phyloP scores from a whole-genome alignment of 805 yeast genomes.

The Schwanniomyces vanrijiae region DNA sequence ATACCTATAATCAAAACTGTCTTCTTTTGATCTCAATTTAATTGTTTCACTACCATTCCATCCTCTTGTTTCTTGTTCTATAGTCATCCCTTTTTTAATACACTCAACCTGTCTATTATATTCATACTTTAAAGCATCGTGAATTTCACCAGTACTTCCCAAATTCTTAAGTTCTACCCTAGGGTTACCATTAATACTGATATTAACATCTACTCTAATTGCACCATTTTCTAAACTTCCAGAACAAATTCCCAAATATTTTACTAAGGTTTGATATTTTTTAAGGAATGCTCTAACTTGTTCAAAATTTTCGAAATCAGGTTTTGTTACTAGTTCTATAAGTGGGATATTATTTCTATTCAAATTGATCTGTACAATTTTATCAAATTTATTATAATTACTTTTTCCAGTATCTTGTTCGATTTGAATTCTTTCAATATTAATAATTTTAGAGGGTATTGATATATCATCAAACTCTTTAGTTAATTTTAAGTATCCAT shows the following conservation, averaged over 20 bases:
- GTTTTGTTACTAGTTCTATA: slow-evolving; percentile 88
- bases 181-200: slow-evolving; percentile 70
- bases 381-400: slow-evolving; percentile 46
- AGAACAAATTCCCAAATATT: slow-evolving; percentile 69
- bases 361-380: slow-evolving; percentile 59
- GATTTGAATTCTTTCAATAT: slow-evolving; percentile 78
- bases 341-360: slow-evolving; percentile 86
- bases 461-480: slow-evolving; percentile 54
- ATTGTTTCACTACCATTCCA: slow-evolving; percentile 82
- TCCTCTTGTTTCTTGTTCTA: slow-evolving; percentile 74
- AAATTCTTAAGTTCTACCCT: slow-evolving; percentile 89
- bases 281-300: slow-evolving; percentile 78
- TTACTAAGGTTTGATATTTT: slow-evolving; percentile 72
- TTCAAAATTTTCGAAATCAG: slow-evolving; percentile 69
- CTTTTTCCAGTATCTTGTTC: slow-evolving; percentile 96
- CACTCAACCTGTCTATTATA: slow-evolving; percentile 63
- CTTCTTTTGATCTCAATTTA: slow-evolving; percentile 73
- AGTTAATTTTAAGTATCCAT: slow-evolving; percentile 57
- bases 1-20: slow-evolving; percentile 83
- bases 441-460: slow-evolving; percentile 45
- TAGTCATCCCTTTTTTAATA: slow-evolving; percentile 33
- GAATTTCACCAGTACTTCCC: slow-evolving; percentile 79
- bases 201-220: slow-evolving; percentile 90
- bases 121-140: slow-evolving; percentile 73
- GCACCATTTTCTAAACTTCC: slow-evolving; percentile 96